Evolutionary conservation across 176 grass and related monocot genomes (phyloP).

Genomic region (Musa schizocarpa): DNA sequence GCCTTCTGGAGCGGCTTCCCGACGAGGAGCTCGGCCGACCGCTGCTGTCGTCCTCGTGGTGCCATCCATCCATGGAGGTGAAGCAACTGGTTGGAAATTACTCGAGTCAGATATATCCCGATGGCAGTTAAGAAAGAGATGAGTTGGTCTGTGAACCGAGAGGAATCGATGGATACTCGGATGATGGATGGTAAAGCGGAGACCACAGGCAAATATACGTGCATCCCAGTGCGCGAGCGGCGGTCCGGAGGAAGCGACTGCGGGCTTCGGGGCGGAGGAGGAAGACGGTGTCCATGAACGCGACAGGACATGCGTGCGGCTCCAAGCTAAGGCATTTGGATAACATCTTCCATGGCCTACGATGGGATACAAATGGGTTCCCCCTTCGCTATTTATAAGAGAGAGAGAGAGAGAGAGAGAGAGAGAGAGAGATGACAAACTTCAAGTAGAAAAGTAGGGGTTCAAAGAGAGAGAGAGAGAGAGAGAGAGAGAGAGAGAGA

Average conservation of each 20-base stretch:
- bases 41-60: slow-evolving; percentile 24
- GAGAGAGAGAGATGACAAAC: too few relatives aligned
- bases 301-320: background rate
- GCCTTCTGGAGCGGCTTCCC: slow-evolving; percentile 1
- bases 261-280: slow-evolving; percentile 19
- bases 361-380: too few relatives aligned
- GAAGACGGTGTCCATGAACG: slow-evolving; percentile 29
- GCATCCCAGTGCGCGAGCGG: slow-evolving; percentile 21
- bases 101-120: too few relatives aligned
- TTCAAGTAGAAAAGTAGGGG: too few relatives aligned
- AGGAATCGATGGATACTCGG: slow-evolving; percentile 6
- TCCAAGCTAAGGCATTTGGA: background rate
- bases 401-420: too few relatives aligned
- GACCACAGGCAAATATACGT: slow-evolving; percentile 39
- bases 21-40: slow-evolving; percentile 8
- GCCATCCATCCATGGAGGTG: slow-evolving; percentile 44
- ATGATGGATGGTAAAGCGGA: slow-evolving; percentile 3
- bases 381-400: too few relatives aligned
- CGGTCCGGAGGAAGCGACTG: slow-evolving; percentile 13
- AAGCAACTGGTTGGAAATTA: slow-evolving; percentile 20
- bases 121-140: background rate
- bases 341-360: background rate
- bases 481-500: too few relatives aligned
- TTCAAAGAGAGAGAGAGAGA: too few relatives aligned
- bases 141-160: background rate